These are phyloP conservation scores for Kluyveromyces sp. DNA, from an alignment of 1,139 yeast species.

Conservation along the genomic window DNA sequence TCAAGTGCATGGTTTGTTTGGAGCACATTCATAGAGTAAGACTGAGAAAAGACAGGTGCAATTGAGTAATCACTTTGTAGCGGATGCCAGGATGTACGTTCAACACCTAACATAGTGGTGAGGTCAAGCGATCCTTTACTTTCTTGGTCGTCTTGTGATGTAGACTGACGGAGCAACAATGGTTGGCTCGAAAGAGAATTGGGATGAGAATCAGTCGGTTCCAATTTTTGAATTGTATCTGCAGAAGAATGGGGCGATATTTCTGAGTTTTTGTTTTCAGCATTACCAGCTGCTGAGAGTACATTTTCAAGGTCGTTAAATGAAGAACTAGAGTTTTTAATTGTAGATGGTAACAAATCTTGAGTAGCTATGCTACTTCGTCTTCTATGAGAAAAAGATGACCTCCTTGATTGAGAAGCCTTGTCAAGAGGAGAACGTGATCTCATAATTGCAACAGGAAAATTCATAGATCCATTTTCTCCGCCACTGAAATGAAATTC, in stretches of 20 bases:
- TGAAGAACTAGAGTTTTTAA: constrained; percentile 18
- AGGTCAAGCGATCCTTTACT: constrained; percentile 24
- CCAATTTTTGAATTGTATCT: constrained; percentile 11
- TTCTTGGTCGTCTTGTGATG: constrained; percentile 10
- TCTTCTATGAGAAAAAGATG: constrained; percentile 16
- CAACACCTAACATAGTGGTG: constrained; percentile 23
- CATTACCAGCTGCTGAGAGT: constrained; percentile 10
- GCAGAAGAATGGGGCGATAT: constrained; percentile 21
- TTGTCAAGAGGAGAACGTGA: constrained; percentile 17
- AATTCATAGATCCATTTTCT: constrained; percentile 23
- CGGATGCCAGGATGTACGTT: constrained; percentile 25
- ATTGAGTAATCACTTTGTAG: constrained; percentile 14
- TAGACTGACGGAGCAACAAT: constrained; percentile 17
- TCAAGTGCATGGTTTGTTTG: constrained; percentile 16
- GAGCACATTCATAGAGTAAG: constrained; percentile 13
- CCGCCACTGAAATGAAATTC: constrained; percentile 29
- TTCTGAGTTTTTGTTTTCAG: constrained; percentile 8
- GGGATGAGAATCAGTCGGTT: constrained; percentile 1
- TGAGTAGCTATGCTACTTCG: constrained; percentile 21
- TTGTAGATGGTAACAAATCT: constrained; percentile 34
- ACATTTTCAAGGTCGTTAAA: constrained; percentile 23
- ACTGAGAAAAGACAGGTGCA: constrained; percentile 14
- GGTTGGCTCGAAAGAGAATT: constrained; percentile 11
- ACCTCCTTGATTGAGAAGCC: constrained; percentile 6
- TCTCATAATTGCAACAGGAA: constrained; percentile 30